Evolutionary conservation across 2,329 filamentous ascomycete genomes (phyloP), one percentile per base, ranked within the genome.

Genomic region (Pseudogymnoascus sp.): DNA sequence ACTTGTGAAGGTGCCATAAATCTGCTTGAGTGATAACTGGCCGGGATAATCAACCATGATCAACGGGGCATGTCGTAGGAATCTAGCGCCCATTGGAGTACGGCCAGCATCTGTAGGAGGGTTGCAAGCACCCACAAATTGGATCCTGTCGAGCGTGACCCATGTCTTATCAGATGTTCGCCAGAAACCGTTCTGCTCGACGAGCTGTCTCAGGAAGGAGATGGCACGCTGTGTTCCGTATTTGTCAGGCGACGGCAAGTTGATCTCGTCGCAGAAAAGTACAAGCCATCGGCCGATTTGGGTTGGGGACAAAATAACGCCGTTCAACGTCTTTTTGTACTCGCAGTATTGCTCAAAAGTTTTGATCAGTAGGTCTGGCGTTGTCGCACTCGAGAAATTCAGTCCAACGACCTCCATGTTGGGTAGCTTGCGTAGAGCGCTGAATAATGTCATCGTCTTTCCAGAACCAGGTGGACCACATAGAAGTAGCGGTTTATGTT

Each of bases 11-110:
- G 95, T 97, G 69, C 95, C 94, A 73, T 99, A 99, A 68, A 99
- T 99, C 74, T 99, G 94, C 68, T 88, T 88, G 38, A 99, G 84
- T 3, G 95, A 99, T 45, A 92, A 81, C 77, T 99, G 92, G 70
- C 95, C 94, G 64, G 94, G 94, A 72, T 99, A 99, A 73, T 99
- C 94, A 42, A 99, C 95, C 95, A 99, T 99, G 76, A 99, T 90
- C 62, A 99, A 84, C n/a, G 94, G 94, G 14, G 94, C 92, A 75
- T 99, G 95, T 64, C 95, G 87, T 67, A 99, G 82, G 84, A 99
- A 99, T 69, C 94, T 84, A 59, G 91, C 86, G 45, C 91, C 94
- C 80, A 99, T 87, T 0, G 94, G 89, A 11, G 94, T 97, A 83
- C 94, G 92, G 25, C 94, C 94, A 68, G 92, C 92, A 77, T 99